Conservation (phyloP, 169 alveolate genomes). For the Plasmodium chabaudi region DNA sequence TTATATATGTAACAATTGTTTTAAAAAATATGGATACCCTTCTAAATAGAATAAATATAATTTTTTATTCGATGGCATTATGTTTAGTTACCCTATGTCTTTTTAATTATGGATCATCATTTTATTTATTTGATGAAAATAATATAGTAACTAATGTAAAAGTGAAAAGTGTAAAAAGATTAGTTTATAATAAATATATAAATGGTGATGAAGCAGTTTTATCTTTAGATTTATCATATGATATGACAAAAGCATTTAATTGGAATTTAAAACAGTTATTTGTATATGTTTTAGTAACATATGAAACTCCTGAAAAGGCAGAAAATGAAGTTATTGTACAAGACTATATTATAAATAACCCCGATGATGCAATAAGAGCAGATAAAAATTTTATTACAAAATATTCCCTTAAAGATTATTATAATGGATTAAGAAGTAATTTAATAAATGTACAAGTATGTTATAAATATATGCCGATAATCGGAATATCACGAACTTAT, state of each 20-base stretch:
- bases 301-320: conserved; percentile 54
- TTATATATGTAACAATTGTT: too few species aligned
- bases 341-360: conserved; percentile 40
- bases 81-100: conserved; percentile 41
- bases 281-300: conserved; percentile 71
- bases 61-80: conserved; percentile 69
- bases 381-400: conserved; percentile 45
- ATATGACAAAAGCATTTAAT: conserved; percentile 74
- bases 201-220: conserved; percentile 72
- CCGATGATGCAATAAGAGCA: conserved; percentile 17
- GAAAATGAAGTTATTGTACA: conserved; percentile 65
- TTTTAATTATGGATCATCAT: conserved; percentile 68
- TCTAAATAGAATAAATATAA: conserved; percentile 44
- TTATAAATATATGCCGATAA: conserved; percentile 71
- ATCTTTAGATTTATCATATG: conserved; percentile 65
- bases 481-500: conserved; percentile 50
- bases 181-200: conserved; percentile 60
- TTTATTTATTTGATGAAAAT: conserved; percentile 68
- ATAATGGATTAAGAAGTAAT: conserved; percentile 72
- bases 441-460: conserved; percentile 49
- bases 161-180: conserved; percentile 51
- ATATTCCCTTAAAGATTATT: conserved; percentile 74
- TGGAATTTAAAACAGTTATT: conserved; percentile 71
- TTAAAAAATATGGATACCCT: conserved; percentile 39
- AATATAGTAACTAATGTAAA: conserved; percentile 32